A percentile compares a stretch with the other conserved stretches of the same genome.
phyloP scores from a whole-genome alignment of 176 grass and related monocot genomes.

The Stipa capillata region DNA sequence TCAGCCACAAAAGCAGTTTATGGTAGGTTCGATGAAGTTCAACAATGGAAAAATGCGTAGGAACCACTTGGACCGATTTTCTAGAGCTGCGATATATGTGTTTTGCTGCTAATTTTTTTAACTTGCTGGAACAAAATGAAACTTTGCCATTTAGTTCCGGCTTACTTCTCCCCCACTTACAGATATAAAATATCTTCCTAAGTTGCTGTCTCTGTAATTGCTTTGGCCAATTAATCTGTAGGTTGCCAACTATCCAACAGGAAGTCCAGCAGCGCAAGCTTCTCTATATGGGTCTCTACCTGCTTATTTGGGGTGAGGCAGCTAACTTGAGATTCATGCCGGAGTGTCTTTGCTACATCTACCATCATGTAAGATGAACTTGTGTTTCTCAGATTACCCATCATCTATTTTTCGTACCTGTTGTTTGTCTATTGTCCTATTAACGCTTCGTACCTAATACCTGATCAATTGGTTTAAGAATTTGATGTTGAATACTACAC shows the following conservation, averaged over 20 bases:
- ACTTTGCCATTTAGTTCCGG: background rate
- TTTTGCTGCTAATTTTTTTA: background rate
- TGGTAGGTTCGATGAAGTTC: slow-evolving; percentile 39
- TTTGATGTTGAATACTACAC: background rate
- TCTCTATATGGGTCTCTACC: slow-evolving; percentile 93
- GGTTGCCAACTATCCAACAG: slow-evolving; percentile 96
- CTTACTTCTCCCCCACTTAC: background rate
- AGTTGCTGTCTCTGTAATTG: background rate
- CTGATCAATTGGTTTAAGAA: background rate
- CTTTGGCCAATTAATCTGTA: slow-evolving; percentile 20
- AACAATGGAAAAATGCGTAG: background rate
- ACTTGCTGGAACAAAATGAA: background rate
- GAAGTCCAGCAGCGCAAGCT: slow-evolving; percentile 98
- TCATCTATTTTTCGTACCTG: background rate
- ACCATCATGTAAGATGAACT: slow-evolving; percentile 85
- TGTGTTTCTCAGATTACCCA: background rate
- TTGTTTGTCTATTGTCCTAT: background rate
- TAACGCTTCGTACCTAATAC: background rate
- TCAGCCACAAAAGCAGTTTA: slow-evolving; percentile 76
- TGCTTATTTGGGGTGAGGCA: slow-evolving; percentile 95
- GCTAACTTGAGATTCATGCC: slow-evolving; percentile 99
- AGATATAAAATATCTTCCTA: background rate
- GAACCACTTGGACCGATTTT: background rate
- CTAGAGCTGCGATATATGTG: background rate
- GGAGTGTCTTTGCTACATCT: slow-evolving; percentile 96